phyloP scores from a whole-genome alignment of 2,329 filamentous ascomycete species.

The Colletotrichum endophyticum region DNA sequence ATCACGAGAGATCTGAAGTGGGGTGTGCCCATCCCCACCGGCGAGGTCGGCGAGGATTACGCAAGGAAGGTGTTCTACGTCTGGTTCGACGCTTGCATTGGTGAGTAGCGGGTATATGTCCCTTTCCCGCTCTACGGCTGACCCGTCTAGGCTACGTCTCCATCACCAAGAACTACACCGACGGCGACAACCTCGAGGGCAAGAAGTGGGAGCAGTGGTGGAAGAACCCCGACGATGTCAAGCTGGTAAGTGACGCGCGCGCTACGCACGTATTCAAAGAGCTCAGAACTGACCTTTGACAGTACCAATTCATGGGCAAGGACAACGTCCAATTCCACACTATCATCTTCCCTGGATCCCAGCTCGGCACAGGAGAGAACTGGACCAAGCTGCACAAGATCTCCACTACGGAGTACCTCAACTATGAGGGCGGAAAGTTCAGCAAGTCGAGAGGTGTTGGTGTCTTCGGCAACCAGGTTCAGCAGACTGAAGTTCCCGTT shows the following conservation, averaged over 20 bases:
- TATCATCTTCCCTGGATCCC: conserved; percentile 88
- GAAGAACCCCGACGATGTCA: conserved; percentile 86
- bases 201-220: conserved; percentile 93
- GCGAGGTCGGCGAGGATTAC: conserved; percentile 56
- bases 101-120: background rate
- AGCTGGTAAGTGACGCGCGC: conserved; percentile 49
- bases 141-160: conserved; percentile 79
- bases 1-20: conserved; percentile 94
- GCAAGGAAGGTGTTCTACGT: conserved; percentile 83
- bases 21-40: conserved; percentile 69
- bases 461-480: conserved; percentile 89
- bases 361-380: conserved; percentile 81
- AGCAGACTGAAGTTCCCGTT: conserved; percentile 81
- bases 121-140: background rate
- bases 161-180: conserved; percentile 89
- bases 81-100: conserved; percentile 29
- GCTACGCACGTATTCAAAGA: background rate
- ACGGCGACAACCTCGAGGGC: conserved; percentile 45
- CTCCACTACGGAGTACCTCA: conserved; percentile 84
- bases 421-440: conserved; percentile 91
- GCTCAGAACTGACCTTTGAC: background rate
- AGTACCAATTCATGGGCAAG: conserved; percentile 91
- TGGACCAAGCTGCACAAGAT: conserved; percentile 93
- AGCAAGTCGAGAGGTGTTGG: conserved; percentile 89
- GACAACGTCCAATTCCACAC: conserved; percentile 76